Evolutionary conservation across 163 green algal genomes (phyloP).

Genomic region (Chloromonas sp.): DNA sequence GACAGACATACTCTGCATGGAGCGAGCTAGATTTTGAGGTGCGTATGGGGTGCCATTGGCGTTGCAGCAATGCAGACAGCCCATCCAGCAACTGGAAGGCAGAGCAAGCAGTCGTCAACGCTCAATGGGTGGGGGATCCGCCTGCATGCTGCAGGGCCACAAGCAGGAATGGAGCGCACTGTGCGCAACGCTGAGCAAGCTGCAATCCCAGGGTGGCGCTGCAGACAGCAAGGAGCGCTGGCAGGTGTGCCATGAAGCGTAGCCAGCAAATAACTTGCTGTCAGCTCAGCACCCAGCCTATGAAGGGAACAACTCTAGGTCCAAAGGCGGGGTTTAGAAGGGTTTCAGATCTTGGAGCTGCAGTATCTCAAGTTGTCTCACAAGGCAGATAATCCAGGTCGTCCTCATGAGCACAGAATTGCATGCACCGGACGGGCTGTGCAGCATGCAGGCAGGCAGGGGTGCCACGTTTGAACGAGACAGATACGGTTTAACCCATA

Average conservation of each 20-base stretch:
- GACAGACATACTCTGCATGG: neutral
- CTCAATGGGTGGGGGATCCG: neutral
- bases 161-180: slow-evolving; percentile 26
- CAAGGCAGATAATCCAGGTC: no score
- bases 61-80: neutral
- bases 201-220: neutral
- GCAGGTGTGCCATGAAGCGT: no score
- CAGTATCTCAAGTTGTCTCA: slow-evolving; percentile 3
- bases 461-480: no score
- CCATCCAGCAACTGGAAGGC: neutral
- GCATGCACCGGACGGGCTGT: no score
- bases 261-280: no score
- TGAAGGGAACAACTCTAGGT: no score
- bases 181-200: slow-evolving; percentile 12
- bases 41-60: neutral
- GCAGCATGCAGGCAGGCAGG: no score
- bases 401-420: no score
- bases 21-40: slow-evolving; percentile 17
- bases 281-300: no score
- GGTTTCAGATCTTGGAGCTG: no score
- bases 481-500: no score
- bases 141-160: slow-evolving; percentile 8
- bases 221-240: neutral
- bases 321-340: no score
- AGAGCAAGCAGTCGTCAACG: neutral